phyloP scores from a whole-genome alignment of 352 stramenopile species.

The Pythium brassicae region DNA sequence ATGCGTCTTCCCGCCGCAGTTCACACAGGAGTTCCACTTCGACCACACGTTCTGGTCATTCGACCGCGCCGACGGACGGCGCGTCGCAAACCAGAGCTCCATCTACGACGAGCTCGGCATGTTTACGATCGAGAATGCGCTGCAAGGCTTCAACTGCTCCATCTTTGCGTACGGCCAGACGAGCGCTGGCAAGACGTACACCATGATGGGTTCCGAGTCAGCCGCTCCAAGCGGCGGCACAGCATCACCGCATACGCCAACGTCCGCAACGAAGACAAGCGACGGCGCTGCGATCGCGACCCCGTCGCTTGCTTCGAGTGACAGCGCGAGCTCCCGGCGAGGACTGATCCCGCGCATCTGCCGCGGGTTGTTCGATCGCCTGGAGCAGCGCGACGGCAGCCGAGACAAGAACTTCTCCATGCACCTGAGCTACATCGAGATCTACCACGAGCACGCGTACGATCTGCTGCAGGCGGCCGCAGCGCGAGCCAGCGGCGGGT shows the following conservation, averaged over 20 bases:
- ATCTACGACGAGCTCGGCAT: conserved; percentile 61
- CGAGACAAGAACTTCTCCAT: conserved; percentile 19
- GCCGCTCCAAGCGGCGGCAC: background rate
- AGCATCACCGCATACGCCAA: background rate
- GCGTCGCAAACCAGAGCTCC: conserved; percentile 38
- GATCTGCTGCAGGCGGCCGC: conserved; percentile 37
- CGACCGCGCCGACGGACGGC: conserved; percentile 21
- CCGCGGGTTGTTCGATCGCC: conserved; percentile 48
- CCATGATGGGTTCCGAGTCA: conserved; percentile 45
- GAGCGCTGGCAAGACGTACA: conserved; percentile 70
- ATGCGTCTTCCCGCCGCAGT: conserved; percentile 34
- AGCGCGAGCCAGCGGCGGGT: background rate
- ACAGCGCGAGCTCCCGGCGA: conserved; percentile 10
- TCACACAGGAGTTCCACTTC: conserved; percentile 68
- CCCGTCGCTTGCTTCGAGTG: background rate
- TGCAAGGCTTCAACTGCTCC: conserved; percentile 69
- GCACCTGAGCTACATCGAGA: conserved; percentile 78
- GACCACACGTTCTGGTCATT: conserved; percentile 78
- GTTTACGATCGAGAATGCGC: conserved; percentile 47
- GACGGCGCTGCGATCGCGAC: background rate
- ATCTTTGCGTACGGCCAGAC: conserved; percentile 76
- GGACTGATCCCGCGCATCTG: conserved; percentile 66
- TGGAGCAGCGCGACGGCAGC: conserved; percentile 19
- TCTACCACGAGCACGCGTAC: conserved; percentile 76
- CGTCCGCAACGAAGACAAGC: background rate